Base-by-base conservation (phyloP, 2,329 filamentous ascomycete species). In the Aspergillus nomiae region DNA sequence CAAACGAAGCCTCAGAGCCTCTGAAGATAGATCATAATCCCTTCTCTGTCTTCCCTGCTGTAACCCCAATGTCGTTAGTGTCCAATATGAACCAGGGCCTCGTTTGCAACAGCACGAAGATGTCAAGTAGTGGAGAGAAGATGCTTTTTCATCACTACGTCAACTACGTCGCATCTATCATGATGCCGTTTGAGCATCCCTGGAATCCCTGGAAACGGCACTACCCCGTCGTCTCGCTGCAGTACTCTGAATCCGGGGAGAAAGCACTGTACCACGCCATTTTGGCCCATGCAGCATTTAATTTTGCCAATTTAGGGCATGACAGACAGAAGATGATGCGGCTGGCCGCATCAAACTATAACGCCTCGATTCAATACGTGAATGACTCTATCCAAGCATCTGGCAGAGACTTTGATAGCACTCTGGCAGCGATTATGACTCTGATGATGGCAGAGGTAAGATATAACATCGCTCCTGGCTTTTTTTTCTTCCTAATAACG, bases 161-260 rank as follows among this genome's bases (percentile, higher is more conserved):
- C 26, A 45, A 59, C 26, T 61, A 68, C 38, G 67, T 69, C 8
- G 64, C 64, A 16, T 53, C 59, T 28, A 61, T 65, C 41, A 69
- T 69, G 67, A 67, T 69, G 63, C 67, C 67, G 19, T 64, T 69
- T 56, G 64, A 65, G 21, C 67, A 69, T 66, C 58, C 65, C 3
- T 50, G 59, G 21, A 69, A 69, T 28, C 67, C 67, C 1, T 69
- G 67, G 67, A 66, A 63, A 51, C 61, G 55, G 26, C 64, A 62
- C 30, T 69, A 69, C 45, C 67, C 67, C 26, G 60, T 65, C 16
- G 50, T 63, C n/a, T 64, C 67, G 3, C 32, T 67, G 36, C 53
- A 62, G 10, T 51, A 62, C 24, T 41, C 56, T 2, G 48, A 45
- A 12, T 28, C 56, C 10, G 58, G 60, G 24, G 21, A 48, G 11